Conservation (phyloP, 31 red algal genomes). For the Porphyra umbilicalis region DNA sequence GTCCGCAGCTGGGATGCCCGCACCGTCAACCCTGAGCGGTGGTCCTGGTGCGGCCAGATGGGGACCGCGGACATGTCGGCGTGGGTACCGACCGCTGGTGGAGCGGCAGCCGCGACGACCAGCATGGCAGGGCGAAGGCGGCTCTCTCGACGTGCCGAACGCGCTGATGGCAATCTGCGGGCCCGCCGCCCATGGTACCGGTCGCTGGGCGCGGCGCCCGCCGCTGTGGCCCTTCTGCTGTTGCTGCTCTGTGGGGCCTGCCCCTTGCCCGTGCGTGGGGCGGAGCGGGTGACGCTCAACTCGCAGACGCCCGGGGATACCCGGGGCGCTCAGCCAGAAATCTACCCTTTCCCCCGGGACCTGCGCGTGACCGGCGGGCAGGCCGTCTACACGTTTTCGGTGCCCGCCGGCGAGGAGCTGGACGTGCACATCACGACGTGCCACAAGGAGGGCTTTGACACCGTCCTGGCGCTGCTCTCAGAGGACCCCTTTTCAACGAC, state of each 20-base stretch:
- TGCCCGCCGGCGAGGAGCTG: background rate
- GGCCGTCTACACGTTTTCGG: background rate
- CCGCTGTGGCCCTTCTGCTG: background rate
- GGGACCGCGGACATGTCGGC: no score
- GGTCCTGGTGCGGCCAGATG: no score
- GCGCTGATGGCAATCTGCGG: no score
- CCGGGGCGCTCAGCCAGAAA: background rate
- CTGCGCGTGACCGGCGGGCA: background rate
- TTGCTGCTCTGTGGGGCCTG: background rate
- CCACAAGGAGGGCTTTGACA: background rate
- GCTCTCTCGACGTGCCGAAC: no score
- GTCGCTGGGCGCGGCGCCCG: background rate
- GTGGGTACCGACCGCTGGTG: no score
- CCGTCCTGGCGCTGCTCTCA: background rate
- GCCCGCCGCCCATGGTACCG: no score
- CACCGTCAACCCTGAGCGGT: no score
- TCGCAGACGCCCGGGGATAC: background rate
- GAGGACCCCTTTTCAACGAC: background rate
- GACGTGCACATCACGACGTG: background rate
- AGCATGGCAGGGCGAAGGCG: no score
- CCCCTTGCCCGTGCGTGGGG: background rate
- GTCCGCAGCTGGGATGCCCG: no score
- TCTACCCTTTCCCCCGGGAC: background rate
- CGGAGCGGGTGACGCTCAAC: background rate
- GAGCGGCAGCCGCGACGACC: no score